Base-by-base conservation (phyloP, 441 rosid species). In the Brassica balearica region DNA sequence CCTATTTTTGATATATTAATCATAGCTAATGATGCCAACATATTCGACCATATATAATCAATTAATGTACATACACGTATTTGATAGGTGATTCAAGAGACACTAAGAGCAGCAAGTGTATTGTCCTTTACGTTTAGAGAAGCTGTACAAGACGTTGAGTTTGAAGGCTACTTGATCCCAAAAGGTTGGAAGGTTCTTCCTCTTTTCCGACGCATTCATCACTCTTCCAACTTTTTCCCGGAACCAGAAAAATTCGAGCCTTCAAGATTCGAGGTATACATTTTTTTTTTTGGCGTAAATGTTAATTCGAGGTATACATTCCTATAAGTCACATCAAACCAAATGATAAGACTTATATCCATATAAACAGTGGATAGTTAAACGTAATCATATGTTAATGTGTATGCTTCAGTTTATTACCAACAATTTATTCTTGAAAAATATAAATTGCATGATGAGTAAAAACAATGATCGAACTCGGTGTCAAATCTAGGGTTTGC, bases 101-200 rank as follows among this genome's bases (percentile, higher is more conserved):
- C 99, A 17, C 58, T 91, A 51, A 88, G 99, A 82, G 86, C 83
- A 61, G 96, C 99, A 51, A 91, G 97, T 67, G 88, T 95, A 69
- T 75, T 95, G 48, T 95, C 98, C 1, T 95, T 95, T 80, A 89
- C 95, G 10, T 95, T 91, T 74, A 88, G 99, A 80, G 99, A 95
- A 85, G 95, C 97, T 48, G 99, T 89, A 0, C 46, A 95, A 80
- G 99, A 95, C 69, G 95, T 95, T 7, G 96, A 95, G 61, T 86
- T 73, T 73, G 84, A 90, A 79, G 99, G 99, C 1, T 95, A 77
- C 75, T 68, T 83, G 19, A 93, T 95, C 83, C 99, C 99, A 3
- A 89, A 80, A 83, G 98, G 99, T 19, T 95, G 99, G 98, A 95
- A 95, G 79, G 94, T 95, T 74, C 92, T 95, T 68, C 99, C 97